Conservation (phyloP, 306 rosid species). For the Dalbergia cultrata region DNA sequence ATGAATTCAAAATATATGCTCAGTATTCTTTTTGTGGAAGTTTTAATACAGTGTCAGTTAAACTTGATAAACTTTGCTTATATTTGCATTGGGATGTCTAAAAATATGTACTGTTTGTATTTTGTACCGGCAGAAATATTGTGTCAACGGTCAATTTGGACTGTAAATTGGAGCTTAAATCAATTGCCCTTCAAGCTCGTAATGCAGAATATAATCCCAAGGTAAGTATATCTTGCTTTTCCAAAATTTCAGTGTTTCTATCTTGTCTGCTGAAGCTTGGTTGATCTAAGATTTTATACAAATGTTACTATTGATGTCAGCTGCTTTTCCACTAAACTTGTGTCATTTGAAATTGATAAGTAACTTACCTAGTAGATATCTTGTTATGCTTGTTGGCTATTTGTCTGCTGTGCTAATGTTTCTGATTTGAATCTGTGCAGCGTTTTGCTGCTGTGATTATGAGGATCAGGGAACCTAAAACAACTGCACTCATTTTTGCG, state of each 20-base stretch:
- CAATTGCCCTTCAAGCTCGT: constrained; percentile 90
- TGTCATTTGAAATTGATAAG: constrained; percentile 8
- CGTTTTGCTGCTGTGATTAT: constrained; percentile 98
- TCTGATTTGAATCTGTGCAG: constrained; percentile 60
- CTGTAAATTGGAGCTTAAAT: constrained; percentile 91
- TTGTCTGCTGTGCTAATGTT: constrained; percentile 27
- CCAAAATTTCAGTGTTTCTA: constrained; percentile 15
- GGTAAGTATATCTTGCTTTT: constrained; percentile 53
- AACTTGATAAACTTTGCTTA: constrained; percentile 6
- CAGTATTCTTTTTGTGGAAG: not conserved
- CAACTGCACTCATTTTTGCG: constrained; percentile 93
- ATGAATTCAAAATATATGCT: constrained; percentile 19
- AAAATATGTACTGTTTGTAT: constrained; percentile 1
- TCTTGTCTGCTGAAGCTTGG: not conserved
- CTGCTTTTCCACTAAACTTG: not conserved
- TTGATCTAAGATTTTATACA: constrained; percentile 28
- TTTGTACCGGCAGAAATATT: constrained; percentile 66
- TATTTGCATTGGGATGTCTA: constrained; percentile 8
- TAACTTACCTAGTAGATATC: not conserved
- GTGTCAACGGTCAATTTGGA: constrained; percentile 94
- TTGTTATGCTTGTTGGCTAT: constrained; percentile 18
- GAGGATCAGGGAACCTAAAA: constrained; percentile 96
- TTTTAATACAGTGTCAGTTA: not conserved
- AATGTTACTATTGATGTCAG: constrained; percentile 1
- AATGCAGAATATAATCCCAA: constrained; percentile 97